phyloP scores from a whole-genome alignment of 2,329 filamentous ascomycete species.

The Verticillium isaacii region DNA sequence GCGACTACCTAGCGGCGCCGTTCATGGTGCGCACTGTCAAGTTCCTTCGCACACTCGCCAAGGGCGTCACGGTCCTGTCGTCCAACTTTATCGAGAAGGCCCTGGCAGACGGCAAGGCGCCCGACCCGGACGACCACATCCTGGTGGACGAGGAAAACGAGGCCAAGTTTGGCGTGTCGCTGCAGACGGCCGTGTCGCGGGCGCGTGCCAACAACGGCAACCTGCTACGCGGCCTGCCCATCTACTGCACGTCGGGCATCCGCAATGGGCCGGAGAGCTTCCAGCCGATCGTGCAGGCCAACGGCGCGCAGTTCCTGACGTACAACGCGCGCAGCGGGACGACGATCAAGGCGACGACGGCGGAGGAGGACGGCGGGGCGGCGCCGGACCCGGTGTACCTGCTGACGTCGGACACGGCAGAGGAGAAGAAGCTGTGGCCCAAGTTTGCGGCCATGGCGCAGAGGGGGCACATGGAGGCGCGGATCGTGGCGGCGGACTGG shows the following conservation, averaged over 20 bases:
- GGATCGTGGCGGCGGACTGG: slow-evolving; percentile 85
- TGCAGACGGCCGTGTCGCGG: slow-evolving; percentile 62
- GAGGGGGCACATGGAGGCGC: slow-evolving; percentile 72
- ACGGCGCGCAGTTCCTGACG: slow-evolving; percentile 76
- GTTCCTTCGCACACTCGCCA: slow-evolving; percentile 83
- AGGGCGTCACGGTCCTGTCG: slow-evolving; percentile 71
- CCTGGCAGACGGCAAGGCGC: slow-evolving; percentile 62
- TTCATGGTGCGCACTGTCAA: slow-evolving; percentile 86
- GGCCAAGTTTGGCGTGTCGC: slow-evolving; percentile 61
- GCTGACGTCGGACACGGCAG: slow-evolving; percentile 61
- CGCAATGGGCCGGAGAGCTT: slow-evolving; percentile 80
- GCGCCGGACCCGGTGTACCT: slow-evolving; percentile 75
- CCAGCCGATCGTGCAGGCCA: slow-evolving; percentile 79
- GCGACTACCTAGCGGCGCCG: slow-evolving; percentile 84
- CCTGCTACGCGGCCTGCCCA: slow-evolving; percentile 68
- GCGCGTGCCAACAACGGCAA: slow-evolving; percentile 73
- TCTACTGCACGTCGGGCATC: slow-evolving; percentile 81
- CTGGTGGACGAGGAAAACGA: slow-evolving; percentile 72
- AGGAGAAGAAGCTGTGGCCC: slow-evolving; percentile 72
- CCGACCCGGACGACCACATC: slow-evolving; percentile 59
- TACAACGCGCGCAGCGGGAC: slow-evolving; percentile 71
- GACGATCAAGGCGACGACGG: slow-evolving; percentile 58
- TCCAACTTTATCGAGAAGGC: slow-evolving; percentile 75
- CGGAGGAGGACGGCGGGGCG: slow-evolving; percentile 55
- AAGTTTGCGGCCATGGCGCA: slow-evolving; percentile 76